Evolutionary conservation across 441 rosid genomes (phyloP), one percentile per base, ranked within the genome.

Genomic region (Gossypium schwendimanii): DNA sequence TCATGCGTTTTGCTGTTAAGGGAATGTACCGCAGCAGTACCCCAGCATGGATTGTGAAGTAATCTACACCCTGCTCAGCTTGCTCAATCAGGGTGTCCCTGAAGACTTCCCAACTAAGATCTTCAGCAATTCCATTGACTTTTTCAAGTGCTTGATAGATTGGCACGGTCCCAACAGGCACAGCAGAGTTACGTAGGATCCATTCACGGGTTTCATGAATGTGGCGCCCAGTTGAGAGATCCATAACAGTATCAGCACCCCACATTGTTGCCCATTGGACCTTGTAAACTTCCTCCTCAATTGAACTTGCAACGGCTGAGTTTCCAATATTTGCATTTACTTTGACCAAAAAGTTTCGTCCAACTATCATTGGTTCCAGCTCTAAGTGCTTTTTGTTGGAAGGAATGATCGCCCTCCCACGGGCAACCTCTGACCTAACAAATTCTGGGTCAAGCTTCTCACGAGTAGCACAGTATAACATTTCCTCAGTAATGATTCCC

Each of bases 231-330:
- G 97, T 95, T 3, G 99, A 95, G 70, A 95, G 93, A 79, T 95
- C 99, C 99, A 95, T 95, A 72, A 93, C 91, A 11, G 98, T 95
- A 75, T 92, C 98, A 12, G 95, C 98, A 80, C 99, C 97, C 97
- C 99, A 92, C 96, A 91, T 91, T n/a, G 97, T 95, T 53, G 99
- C 99, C 98, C 98, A 95, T 18, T 90, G 98, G 76, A 93, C 97
- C 83, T 95, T 95, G 65, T 92, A 93, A 57, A 95, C 98, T 84
- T 95, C 99, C 71, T 95, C 99, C 85, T 95, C 97, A 2, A 95
- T 95, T 49, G 98, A 93, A 78, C 99, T 91, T 2, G 90, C 99
- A 68, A 93, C 97, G 78, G 91, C 93, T 2, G 97, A 95, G 80
- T 95, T 95, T 69, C 98, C 99, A 23, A 95, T 95, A 69, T 95